A percentile compares a stretch with the other conserved stretches of the same genome.
These are phyloP conservation scores for Aspergillus sp. DNA, from an alignment of 2,329 filamentous ascomycete genomes.

Conservation along the genomic window DNA sequence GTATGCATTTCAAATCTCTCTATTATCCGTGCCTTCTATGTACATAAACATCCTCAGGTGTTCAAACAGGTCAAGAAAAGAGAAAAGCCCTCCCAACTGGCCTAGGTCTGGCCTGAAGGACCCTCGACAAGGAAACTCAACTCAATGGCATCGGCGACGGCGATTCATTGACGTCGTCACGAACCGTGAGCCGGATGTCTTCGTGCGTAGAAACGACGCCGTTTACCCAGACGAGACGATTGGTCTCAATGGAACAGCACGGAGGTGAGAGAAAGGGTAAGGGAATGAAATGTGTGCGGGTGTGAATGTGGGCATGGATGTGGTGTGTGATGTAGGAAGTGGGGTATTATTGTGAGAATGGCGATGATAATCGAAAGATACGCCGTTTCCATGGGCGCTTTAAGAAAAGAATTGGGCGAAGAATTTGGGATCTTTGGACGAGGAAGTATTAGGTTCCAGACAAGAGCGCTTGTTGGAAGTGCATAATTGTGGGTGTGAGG, in stretches of 20 bases:
- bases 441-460: too few relatives aligned
- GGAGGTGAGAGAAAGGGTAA: not conserved
- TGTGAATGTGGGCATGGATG: not conserved
- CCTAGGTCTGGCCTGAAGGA: slow-evolving; percentile 40
- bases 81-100: slow-evolving; percentile 11
- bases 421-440: too few relatives aligned
- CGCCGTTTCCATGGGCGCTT: too few relatives aligned
- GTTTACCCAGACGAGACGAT: not conserved
- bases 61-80: not conserved
- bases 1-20: too few relatives aligned
- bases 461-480: too few relatives aligned
- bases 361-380: slow-evolving; percentile 8
- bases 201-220: slow-evolving; percentile 28
- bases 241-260: not conserved
- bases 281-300: not conserved
- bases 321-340: not conserved
- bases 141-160: slow-evolving; percentile 29
- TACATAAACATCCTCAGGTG: too few relatives aligned
- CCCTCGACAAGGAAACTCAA: slow-evolving; percentile 33
- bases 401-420: too few relatives aligned
- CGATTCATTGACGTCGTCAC: slow-evolving; percentile 39
- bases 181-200: slow-evolving; percentile 45
- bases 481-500: too few relatives aligned
- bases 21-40: too few relatives aligned
- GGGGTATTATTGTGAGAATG: not conserved